Base-by-base conservation (phyloP, 2,329 filamentous ascomycete species). In the Zymoseptoria tritici region DNA sequence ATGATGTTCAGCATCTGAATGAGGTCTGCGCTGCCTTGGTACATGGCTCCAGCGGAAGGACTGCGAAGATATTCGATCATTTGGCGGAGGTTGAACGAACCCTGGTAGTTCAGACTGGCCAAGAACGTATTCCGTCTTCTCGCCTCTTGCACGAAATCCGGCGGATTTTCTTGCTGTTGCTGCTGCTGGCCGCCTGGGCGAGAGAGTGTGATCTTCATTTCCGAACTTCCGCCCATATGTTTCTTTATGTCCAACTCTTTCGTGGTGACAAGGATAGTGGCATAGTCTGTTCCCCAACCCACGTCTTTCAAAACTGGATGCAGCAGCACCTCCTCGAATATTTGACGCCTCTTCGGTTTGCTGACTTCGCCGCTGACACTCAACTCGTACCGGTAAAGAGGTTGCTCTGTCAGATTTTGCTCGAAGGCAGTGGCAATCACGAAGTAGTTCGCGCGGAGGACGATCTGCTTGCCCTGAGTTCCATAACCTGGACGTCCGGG, bases 1-100 rank as follows among this genome's bases (percentile, higher is more conserved):
- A 86, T 73, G 36, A 85, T 80, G 66, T 87, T 87, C 58, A 86
- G 69, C 0, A 82, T 78, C 59, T 85, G 82, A 5, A 85, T 75
- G 0, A 82, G 71, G 57, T 84, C 80, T 0, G 75, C 72, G 66
- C 81, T 81, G 19, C 76, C 69, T 0, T 70, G 67, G 52, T 81
- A 81, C 13, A 70, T 63, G 0, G 69, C 70, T 16, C 69, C 67
- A 4, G 74, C 64, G 46, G 67, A 70, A 2, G 68, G 70, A 19
- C 71, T 79, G 2, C 57, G 55, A 51, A 78, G 68, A 62, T 76
- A 82, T 1, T 78, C 71, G 5, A 81, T 59, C 9, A 85, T 70
- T 1, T 81, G 74, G 1, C 67, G 63, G 1, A 76, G 67, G 9
- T 68, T 68, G 61, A 78, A 72, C 0, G 64, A 68, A 2, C 72